Conservation (phyloP, 495 filamentous ascomycete genomes). For the Aspergillus indologenus region DNA sequence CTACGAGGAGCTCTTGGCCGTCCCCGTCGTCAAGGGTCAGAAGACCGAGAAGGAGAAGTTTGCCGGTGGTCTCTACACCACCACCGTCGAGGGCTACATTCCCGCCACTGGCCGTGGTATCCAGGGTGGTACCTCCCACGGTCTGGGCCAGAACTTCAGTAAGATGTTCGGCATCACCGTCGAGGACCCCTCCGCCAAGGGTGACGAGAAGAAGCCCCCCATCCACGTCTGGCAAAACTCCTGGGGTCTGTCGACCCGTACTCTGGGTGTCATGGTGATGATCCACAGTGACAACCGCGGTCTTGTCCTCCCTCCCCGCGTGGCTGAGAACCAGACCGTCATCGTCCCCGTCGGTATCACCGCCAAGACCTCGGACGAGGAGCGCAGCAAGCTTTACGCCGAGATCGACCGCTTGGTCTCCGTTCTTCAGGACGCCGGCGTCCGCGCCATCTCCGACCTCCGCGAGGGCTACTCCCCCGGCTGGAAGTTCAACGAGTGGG, state of each 20-base stretch:
- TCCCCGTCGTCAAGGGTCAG: constrained; percentile 84
- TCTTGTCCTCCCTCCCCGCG: constrained; percentile 83
- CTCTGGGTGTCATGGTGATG: constrained; percentile 97
- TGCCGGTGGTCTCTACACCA: constrained; percentile 91
- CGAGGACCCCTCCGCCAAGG: constrained; percentile 79
- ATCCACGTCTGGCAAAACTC: constrained; percentile 96
- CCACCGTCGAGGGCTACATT: constrained; percentile 87
- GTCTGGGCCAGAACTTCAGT: constrained; percentile 93
- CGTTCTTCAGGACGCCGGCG: constrained; percentile 60
- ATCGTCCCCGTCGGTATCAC: constrained; percentile 94
- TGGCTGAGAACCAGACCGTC: constrained; percentile 81
- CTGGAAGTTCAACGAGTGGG: constrained; percentile 98
- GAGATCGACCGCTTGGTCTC: constrained; percentile 65
- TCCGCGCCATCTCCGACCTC: constrained; percentile 71
- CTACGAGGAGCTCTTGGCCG: constrained; percentile 89
- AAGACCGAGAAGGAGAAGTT: constrained; percentile 96
- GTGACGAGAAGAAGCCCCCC: constrained; percentile 65
- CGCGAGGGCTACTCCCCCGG: constrained; percentile 88
- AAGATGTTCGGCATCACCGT: constrained; percentile 98
- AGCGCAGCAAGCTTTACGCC: constrained; percentile 65
- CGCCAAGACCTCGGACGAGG: constrained; percentile 75
- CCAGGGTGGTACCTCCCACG: constrained; percentile 91
- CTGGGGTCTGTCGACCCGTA: constrained; percentile 94
- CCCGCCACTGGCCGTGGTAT: constrained; percentile 92
- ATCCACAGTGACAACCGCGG: constrained; percentile 94